phyloP scores from a whole-genome alignment of 2,329 filamentous ascomycete genomes.

The Pyricularia grisea region DNA sequence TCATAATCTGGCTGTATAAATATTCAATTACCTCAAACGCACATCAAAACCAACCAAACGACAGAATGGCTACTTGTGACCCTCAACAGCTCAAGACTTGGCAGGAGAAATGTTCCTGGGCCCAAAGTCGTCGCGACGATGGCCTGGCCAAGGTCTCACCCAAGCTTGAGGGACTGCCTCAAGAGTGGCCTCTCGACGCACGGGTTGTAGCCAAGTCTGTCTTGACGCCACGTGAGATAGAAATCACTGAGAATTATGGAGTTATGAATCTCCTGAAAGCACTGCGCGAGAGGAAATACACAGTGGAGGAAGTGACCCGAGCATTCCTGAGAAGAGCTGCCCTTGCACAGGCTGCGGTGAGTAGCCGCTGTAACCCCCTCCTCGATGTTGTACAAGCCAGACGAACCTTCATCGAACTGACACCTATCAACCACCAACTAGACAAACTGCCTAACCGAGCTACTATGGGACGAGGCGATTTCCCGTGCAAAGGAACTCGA shows the following conservation, averaged over 20 bases:
- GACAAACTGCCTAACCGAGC: conserved; percentile 24
- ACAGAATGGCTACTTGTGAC: background rate
- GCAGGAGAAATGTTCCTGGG: conserved; percentile 3
- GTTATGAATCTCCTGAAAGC: background rate
- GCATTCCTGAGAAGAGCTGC: conserved; percentile 9
- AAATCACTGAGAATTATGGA: conserved; percentile 7
- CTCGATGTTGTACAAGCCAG: background rate
- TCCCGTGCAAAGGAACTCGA: conserved; percentile 22
- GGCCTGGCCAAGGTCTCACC: conserved; percentile 6
- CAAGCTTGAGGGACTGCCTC: conserved; percentile 6
- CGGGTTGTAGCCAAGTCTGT: conserved; percentile 4
- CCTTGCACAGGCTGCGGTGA: conserved; percentile 8
- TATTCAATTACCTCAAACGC: background rate
- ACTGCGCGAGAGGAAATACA: conserved; percentile 5
- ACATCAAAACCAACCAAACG: background rate
- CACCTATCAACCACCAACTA: conserved; percentile 2
- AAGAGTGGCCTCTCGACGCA: conserved; percentile 4
- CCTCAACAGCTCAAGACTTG: conserved; percentile 1
- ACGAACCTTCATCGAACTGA: background rate
- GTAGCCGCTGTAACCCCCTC: background rate
- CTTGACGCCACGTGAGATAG: conserved; percentile 6
- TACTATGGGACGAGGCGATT: conserved; percentile 25
- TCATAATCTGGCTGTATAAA: background rate
- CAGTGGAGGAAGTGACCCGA: conserved; percentile 9
- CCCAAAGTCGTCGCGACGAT: background rate